phyloP scores from a whole-genome alignment of 1,284 basidiomycete species.

The Acaromyces ingoldii region DNA sequence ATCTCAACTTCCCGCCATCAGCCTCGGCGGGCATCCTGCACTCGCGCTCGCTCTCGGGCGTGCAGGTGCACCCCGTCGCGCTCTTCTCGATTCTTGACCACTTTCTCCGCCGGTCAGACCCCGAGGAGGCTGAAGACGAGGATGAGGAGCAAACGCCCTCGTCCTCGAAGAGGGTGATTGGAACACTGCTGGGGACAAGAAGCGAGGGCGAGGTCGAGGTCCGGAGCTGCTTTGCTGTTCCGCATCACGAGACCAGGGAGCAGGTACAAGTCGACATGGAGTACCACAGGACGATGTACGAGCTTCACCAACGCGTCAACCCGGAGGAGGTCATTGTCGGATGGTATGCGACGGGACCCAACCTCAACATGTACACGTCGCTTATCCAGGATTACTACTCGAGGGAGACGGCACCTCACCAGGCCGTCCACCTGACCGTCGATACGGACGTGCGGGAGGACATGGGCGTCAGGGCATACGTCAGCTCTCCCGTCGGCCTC shows the following conservation, averaged over 20 bases:
- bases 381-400: constrained; percentile 98
- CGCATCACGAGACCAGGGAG: constrained; percentile 66
- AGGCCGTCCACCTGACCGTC: constrained; percentile 86
- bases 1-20: constrained; percentile 47
- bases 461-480: constrained; percentile 72
- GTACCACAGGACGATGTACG: constrained; percentile 88
- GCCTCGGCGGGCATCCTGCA: constrained; percentile 41
- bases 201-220: constrained; percentile 57
- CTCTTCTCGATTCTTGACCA: constrained; percentile 96
- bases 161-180: constrained; percentile 69
- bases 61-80: constrained; percentile 53
- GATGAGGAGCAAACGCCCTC: constrained; percentile 12
- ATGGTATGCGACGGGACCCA: constrained; percentile 63
- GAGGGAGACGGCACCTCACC: constrained; percentile 79
- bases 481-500: constrained; percentile 62
- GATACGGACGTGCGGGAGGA: constrained; percentile 67
- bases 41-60: constrained; percentile 45
- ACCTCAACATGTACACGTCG: constrained; percentile 90
- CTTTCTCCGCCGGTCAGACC: constrained; percentile 78
- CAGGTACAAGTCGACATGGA: constrained; percentile 76
- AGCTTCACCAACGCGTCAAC: constrained; percentile 76
- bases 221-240: constrained; percentile 46
- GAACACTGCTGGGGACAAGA: constrained; percentile 84
- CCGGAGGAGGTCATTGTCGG: constrained; percentile 83
- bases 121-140: constrained; percentile 55